These are phyloP conservation scores for Hypholoma sublateritium DNA, from an alignment of 768 basidiomycete genomes.

Conservation along the genomic window DNA sequence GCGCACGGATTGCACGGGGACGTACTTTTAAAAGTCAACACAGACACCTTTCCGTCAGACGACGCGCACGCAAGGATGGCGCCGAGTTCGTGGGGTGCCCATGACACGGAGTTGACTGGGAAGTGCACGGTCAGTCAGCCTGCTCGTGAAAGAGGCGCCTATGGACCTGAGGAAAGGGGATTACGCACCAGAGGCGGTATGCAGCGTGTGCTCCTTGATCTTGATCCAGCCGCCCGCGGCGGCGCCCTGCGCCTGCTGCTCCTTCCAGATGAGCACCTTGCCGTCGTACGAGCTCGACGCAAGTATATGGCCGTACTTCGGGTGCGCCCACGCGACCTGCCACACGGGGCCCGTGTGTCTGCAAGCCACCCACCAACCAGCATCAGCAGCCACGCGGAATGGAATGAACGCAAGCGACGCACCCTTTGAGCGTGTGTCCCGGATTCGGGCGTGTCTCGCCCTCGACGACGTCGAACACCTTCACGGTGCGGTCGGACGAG, in stretches of 20 bases:
- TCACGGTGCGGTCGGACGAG: slow-evolving; percentile 92
- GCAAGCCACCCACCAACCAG: too few relatives aligned
- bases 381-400: too few relatives aligned
- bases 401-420: neutral
- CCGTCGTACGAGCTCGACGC: slow-evolving; percentile 99
- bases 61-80: slow-evolving; percentile 96
- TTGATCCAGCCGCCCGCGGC: slow-evolving; percentile 77
- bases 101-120: slow-evolving; percentile 93
- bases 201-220: slow-evolving; percentile 93
- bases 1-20: slow-evolving; percentile 10
- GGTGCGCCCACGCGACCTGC: slow-evolving; percentile 98
- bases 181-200: slow-evolving; percentile 82
- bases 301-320: slow-evolving; percentile 94
- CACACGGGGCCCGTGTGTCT: slow-evolving; percentile 98
- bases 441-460: slow-evolving; percentile 70
- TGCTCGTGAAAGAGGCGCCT: neutral
- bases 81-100: slow-evolving; percentile 99
- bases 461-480: slow-evolving; percentile 92
- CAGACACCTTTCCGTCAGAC: slow-evolving; percentile 95
- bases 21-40: slow-evolving; percentile 94
- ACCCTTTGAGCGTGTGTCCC: slow-evolving; percentile 84
- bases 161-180: neutral
- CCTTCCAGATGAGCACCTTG: slow-evolving; percentile 98
- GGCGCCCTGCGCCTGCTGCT: slow-evolving; percentile 63
- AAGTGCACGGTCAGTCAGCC: neutral